phyloP scores from a whole-genome alignment of 441 rosid genomes.

The Syzygium syzygioides region DNA sequence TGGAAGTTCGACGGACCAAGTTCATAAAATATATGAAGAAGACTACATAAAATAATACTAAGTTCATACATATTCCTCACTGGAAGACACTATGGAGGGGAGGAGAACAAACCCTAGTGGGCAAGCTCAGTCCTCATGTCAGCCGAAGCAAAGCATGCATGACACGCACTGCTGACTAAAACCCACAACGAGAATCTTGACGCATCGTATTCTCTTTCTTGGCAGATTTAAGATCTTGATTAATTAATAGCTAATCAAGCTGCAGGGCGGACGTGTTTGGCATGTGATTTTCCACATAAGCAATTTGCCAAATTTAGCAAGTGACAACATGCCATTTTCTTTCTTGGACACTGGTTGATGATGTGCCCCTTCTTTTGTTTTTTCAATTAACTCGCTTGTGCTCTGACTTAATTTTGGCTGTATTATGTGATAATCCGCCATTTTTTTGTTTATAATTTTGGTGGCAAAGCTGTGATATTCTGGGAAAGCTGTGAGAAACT shows the following conservation, averaged over 20 bases:
- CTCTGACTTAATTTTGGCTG: neutral
- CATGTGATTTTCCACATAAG: neutral
- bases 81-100: neutral
- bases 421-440: neutral
- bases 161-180: constrained; percentile 14
- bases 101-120: neutral
- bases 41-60: neutral
- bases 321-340: neutral
- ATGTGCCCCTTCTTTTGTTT: too few relatives aligned
- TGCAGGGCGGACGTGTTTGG: neutral
- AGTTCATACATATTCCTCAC: neutral
- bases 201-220: neutral
- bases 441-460: neutral
- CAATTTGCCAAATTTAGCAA: neutral
- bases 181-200: neutral
- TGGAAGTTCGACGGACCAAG: neutral
- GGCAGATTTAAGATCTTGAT: neutral
- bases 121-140: neutral
- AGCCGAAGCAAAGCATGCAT: neutral
- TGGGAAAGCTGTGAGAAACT: neutral
- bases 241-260: neutral
- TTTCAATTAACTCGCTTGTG: neutral
- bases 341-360: neutral
- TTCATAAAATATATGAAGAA: neutral
- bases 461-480: constrained; percentile 14